Conservation (phyloP, 169 alveolate species). For the Cryptosporidium ryanae region DNA sequence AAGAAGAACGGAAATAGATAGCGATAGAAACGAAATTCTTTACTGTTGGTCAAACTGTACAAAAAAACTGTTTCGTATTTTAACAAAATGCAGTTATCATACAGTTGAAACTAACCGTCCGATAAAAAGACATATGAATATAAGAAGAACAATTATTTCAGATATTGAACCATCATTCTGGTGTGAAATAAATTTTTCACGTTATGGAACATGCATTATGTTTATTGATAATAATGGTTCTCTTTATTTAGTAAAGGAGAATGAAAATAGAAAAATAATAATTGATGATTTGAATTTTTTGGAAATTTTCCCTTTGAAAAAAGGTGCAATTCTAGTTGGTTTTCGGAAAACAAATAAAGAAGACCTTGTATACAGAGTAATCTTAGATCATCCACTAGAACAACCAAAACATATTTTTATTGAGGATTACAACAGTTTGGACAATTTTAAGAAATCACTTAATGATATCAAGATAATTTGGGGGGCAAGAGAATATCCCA, state of each 20-base stretch:
- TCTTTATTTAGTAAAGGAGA: slow-evolving; percentile 15
- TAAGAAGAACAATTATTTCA: neutral
- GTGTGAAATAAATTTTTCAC: slow-evolving; percentile 38
- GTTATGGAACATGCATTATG: slow-evolving; percentile 14
- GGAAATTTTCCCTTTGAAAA: slow-evolving; percentile 13
- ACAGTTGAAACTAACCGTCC: neutral
- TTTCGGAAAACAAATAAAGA: neutral
- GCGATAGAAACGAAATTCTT: neutral
- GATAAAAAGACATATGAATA: neutral
- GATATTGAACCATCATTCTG: slow-evolving; percentile 17
- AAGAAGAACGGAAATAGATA: slow-evolving; percentile 4
- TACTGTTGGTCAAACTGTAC: slow-evolving; percentile 32
- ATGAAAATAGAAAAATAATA: slow-evolving; percentile 1
- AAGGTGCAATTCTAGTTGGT: slow-evolving; percentile 53
- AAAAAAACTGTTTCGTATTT: neutral
- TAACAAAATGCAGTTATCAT: neutral
- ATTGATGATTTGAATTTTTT: neutral
- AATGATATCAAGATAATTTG: slow-evolving; percentile 6
- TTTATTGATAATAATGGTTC: slow-evolving; percentile 14
- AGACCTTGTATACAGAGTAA: neutral
- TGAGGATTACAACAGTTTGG: neutral
- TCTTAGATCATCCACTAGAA: slow-evolving; percentile 45
- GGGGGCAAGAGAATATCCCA: slow-evolving; percentile 47
- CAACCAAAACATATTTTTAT: slow-evolving; percentile 3
- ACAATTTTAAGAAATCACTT: neutral